Conservation (phyloP, 768 basidiomycete genomes). For the Steccherinum ochraceum region DNA sequence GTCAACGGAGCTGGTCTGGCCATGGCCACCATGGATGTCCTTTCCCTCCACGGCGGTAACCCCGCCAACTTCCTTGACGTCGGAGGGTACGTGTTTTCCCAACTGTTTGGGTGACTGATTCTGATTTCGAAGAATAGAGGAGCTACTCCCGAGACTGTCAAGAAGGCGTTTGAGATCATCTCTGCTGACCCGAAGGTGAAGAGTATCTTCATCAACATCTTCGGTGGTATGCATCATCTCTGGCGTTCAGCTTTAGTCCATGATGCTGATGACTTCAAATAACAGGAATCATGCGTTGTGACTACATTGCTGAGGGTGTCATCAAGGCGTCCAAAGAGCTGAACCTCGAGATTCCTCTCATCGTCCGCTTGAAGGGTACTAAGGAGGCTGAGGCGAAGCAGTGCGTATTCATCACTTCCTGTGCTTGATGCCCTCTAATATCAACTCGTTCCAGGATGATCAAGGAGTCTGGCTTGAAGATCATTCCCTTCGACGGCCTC, state of each 20-base stretch:
- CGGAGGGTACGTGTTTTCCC: constrained; percentile 67
- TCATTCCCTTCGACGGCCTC: constrained; percentile 86
- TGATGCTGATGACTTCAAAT: background rate
- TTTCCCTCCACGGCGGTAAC: constrained; percentile 90
- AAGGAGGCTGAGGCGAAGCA: constrained; percentile 94
- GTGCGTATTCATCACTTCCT: constrained; percentile 60
- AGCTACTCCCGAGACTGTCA: constrained; percentile 98
- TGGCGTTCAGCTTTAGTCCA: background rate
- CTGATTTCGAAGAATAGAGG: constrained; percentile 43
- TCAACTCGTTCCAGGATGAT: constrained; percentile 78
- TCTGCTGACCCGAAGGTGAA: constrained; percentile 88
- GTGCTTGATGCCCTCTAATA: too few species aligned
- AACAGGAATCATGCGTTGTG: constrained; percentile 94
- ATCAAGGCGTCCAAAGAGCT: constrained; percentile 97
- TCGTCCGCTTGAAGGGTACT: constrained; percentile 95
- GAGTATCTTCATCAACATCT: constrained; percentile 98
- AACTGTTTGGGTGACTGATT: background rate
- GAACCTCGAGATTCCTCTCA: constrained; percentile 73
- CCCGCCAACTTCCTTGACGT: constrained; percentile 99
- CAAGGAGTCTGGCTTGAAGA: constrained; percentile 84
- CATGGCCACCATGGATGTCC: constrained; percentile 99
- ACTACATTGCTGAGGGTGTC: constrained; percentile 97
- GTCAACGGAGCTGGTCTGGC: constrained; percentile 98
- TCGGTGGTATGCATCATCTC: constrained; percentile 53
- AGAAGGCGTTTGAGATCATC: constrained; percentile 97